Base-by-base conservation (phyloP, 139 green algal species). In the Yamagishiella unicocca region DNA sequence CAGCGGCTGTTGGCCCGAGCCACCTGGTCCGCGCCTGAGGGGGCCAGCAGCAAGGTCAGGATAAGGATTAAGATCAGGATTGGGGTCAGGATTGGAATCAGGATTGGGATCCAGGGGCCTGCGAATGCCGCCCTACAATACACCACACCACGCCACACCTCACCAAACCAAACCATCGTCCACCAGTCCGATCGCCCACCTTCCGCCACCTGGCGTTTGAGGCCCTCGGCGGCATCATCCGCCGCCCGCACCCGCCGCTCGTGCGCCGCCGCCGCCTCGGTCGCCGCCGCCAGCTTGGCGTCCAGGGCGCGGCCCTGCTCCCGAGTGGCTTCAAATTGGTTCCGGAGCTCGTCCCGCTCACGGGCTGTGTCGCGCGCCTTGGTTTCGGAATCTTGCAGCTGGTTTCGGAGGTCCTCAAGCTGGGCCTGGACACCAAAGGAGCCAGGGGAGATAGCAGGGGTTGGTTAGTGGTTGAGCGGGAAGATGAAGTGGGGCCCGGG, bases 211-310 rank as follows among this genome's bases (percentile, higher is more conserved):
- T 86, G 80, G 7, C 61, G 29, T 31, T 71, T 45, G 2, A 66
- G 6, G 7, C 37, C 38, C 21, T 71, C 78, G 9, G n/a, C 55
- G 38, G 14, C 58, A 0, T 21, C 55, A 25, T 67, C 78, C 58
- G 78, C 54, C 29, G 38, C 58, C 29, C 31, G n/a, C 25, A 58
- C 58, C 38, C 78, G 58, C 25, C 78, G 55, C 58, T 84, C 58
- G 29, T 27, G 62, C 40, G 43, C 43, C 40, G n/a, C 42, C 9
- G 79, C 61, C 19, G 80, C 80, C 43, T 77, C 43, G 24, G 37
- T 43, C 22, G 62, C 64, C 43, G 14, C 62, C 80, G 42, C 43
- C 38, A 85, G 58, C 78, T 35, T 43, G 2, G 27, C n/a, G 3
- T 35, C 61, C 24, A 84, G 38, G 0, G 4, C 38, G 2, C 37